Base-by-base conservation (phyloP, 1,284 basidiomycete species). In the Ceratobasidium papillatum region DNA sequence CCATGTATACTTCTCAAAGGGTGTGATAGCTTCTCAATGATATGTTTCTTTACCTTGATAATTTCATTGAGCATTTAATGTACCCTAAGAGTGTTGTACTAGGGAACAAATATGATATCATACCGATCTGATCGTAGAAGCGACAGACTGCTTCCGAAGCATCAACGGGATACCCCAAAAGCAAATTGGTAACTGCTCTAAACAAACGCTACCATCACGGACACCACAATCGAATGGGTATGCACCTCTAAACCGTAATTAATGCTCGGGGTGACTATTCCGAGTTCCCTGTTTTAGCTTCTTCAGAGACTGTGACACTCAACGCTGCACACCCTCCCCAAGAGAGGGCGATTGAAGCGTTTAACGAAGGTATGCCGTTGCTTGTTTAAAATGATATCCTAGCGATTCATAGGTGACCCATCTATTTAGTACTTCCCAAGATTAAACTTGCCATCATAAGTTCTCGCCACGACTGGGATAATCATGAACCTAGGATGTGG, bases 401-500 rank as follows among this genome's bases (percentile, higher is more conserved):
- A 27, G 14, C 30, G 19, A 34, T n/a, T 17, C 41, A 19, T 32
- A 22, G 32, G 11, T n/a, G n/a, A n/a, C 19, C 9, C 36, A 17
- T 43, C 38, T 36, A n/a, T 41, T 75, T 80, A 68, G 84, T 90
- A 74, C 81, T 88, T 38, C 82, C 80, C 43, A 80, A 79, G 25
- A 90, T 93, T 85, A 91, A 90, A 82, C 69, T 82, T 17, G 89
- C 87, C 79, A 88, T 93, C 77, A 58, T 88, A 75, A 87, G 85
- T 76, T 90, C 90, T 63, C 89, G 92, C 68, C 85, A 82, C 72
- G 79, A 90, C 76, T 93, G 91, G 92, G 84, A 92, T 82, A 85
- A 86, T 11, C 79, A 79, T 74, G 78, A 79, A 62, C 77, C 76
- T 27, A 56, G 75, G 51, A 77, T 77, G 76, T 77, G 76, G 76